Evolutionary conservation across 148 eudicot species (phyloP), one percentile per base, ranked within the genome.

Genomic region (Cornus suecica): DNA sequence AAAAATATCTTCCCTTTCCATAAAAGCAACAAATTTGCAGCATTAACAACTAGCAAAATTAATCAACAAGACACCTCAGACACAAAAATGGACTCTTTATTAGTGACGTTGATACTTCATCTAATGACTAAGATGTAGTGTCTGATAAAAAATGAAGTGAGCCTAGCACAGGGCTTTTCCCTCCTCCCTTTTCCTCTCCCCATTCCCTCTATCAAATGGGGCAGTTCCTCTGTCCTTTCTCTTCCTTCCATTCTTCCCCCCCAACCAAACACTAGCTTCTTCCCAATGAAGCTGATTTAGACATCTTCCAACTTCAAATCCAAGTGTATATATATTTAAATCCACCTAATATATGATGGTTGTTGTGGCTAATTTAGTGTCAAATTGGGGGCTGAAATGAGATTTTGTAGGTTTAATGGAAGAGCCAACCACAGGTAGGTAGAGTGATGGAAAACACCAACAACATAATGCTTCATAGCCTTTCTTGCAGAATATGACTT

Each of bases 361-460:
- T 27, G 66, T 11, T 64, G 32, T 10, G 31, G 20, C 27, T 27
- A 6, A 37, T 37, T 37, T 37, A 37, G 42, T 6, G 42, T 37
- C 9, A 37, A 37, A 37, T 10, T 37, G 42, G 42, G 42, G 42
- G 42, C 42, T 37, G 42, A 37, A 37, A 37, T 37, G 42, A 37
- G 42, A 37, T 37, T 37, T 48, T 48, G 15, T 13, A 48, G 54
- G 62, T 58, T 22, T 22, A n/a, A 25, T 58, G 24, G 24, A 0
- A 22, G 24, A 22, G 62, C 62, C 24, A 5, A 18, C 62, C 62
- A n/a, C 24, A 23, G 68, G 37, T 62, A 8, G 76, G 68, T 25
- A 73, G 32, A 26, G 58, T 26, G 68, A 62, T 37, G 25, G 56
- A 73, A 62, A 24, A 7, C 31, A 5, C 31, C 76, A 73, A 24